Conservation (phyloP, 1,284 basidiomycete genomes). For the Moesziomyces sp. region DNA sequence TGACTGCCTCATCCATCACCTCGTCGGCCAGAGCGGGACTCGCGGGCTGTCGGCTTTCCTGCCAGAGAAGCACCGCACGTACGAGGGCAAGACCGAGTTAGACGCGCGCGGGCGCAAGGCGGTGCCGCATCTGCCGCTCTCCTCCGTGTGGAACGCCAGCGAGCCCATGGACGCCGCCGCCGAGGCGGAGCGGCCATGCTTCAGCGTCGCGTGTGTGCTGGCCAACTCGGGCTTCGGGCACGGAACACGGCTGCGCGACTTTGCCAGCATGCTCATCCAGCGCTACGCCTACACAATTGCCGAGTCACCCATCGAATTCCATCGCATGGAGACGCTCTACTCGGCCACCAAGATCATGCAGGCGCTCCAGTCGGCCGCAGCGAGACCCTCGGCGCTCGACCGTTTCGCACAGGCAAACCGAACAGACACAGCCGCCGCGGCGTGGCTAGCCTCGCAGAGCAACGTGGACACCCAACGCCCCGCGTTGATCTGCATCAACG, state of each 20-base stretch:
- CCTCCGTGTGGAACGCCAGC: conserved; percentile 18
- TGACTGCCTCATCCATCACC: conserved; percentile 50
- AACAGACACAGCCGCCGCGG: background rate
- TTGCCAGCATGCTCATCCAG: conserved; percentile 36
- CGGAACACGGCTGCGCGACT: conserved; percentile 9
- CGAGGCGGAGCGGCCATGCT: conserved; percentile 26
- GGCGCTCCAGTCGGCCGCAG: conserved; percentile 3
- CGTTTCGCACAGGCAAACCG: conserved; percentile 1
- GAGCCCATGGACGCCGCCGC: conserved; percentile 1
- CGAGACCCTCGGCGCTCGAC: conserved; percentile 8
- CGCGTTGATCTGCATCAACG: conserved; percentile 42
- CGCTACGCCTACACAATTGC: conserved; percentile 48
- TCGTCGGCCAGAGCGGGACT: conserved; percentile 29
- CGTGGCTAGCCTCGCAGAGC: conserved; percentile 20
- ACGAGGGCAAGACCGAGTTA: conserved; percentile 6
- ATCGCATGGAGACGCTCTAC: conserved; percentile 31
- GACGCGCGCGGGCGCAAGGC: background rate
- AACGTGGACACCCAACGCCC: conserved; percentile 11
- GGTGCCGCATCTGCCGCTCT: conserved; percentile 38
- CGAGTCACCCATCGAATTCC: conserved; percentile 33
- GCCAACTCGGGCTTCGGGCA: conserved; percentile 23
- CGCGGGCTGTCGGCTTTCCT: conserved; percentile 42
- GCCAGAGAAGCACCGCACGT: conserved; percentile 15
- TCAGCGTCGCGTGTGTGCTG: conserved; percentile 26
- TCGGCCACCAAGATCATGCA: conserved; percentile 7